Evolutionary conservation across 441 rosid species (phyloP).

Genomic region (Erysimum cheiri): DNA sequence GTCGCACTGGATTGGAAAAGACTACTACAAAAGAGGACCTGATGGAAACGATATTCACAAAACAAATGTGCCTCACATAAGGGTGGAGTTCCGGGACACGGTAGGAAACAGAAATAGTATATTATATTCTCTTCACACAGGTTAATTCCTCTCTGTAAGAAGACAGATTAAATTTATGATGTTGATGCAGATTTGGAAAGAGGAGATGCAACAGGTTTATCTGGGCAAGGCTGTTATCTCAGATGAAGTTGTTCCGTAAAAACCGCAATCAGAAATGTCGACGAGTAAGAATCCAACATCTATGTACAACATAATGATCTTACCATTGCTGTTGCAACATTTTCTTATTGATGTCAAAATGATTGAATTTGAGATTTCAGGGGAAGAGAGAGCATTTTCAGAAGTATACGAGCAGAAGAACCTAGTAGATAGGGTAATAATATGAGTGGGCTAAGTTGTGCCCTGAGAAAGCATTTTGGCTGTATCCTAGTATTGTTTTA

Average conservation of each 20-base stretch:
- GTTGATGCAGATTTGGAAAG: slow-evolving; percentile 85
- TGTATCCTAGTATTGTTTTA: slow-evolving; percentile 24
- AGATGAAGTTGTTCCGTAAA: slow-evolving; percentile 65
- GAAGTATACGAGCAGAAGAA: slow-evolving; percentile 17
- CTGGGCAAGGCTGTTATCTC: slow-evolving; percentile 67
- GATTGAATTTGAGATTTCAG: not conserved
- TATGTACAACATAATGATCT: slow-evolving; percentile 1
- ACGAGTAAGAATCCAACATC: slow-evolving; percentile 25
- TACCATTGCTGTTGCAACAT: not conserved
- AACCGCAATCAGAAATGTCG: not conserved
- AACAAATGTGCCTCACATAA: slow-evolving; percentile 98
- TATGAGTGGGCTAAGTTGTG: slow-evolving; percentile 20
- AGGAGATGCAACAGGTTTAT: slow-evolving; percentile 92
- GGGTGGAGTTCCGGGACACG: slow-evolving; percentile 91
- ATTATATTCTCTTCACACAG: not conserved
- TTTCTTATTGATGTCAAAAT: not conserved
- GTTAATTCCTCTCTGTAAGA: not conserved
- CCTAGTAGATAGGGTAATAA: slow-evolving; percentile 29
- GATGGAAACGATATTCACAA: slow-evolving; percentile 91
- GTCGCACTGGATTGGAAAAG: slow-evolving; percentile 97
- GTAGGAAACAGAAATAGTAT: slow-evolving; percentile 45
- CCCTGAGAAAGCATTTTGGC: slow-evolving; percentile 15
- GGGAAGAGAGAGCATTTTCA: not conserved
- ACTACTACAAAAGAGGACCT: slow-evolving; percentile 95
- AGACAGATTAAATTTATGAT: not conserved